Conservation (phyloP, 2,329 filamentous ascomycete genomes). For the Aspergillus neotritici region DNA sequence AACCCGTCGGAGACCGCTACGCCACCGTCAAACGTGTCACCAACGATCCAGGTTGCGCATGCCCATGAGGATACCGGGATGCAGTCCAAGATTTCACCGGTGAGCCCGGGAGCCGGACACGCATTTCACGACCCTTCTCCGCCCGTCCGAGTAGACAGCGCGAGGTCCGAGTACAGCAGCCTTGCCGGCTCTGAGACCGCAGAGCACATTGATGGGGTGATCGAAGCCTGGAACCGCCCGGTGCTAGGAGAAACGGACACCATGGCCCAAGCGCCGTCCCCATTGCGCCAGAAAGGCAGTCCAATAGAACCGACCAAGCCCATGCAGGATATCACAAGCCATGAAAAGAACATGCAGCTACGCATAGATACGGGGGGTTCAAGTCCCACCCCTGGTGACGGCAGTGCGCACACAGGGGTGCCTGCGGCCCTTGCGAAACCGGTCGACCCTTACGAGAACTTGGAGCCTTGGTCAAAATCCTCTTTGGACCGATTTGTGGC, state of each 20-base stretch:
- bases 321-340: conserved; percentile 4
- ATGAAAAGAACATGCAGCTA: conserved; percentile 2
- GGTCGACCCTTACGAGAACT: conserved; percentile 46
- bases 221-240: conserved; percentile 40
- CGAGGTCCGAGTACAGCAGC: conserved; percentile 22
- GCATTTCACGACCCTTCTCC: conserved; percentile 11
- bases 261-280: conserved; percentile 7
- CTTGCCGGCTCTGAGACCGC: conserved; percentile 23
- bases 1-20: conserved; percentile 4
- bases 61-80: background rate
- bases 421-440: conserved; percentile 13
- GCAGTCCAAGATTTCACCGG: conserved; percentile 13
- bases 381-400: conserved; percentile 1
- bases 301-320: conserved; percentile 11
- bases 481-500: conserved; percentile 51
- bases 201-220: conserved; percentile 41
- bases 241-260: conserved; percentile 18
- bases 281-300: conserved; percentile 7
- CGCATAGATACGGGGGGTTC: background rate
- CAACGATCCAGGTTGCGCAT: conserved; percentile 5
- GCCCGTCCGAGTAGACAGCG: conserved; percentile 25
- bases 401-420: conserved; percentile 3
- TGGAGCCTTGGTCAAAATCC: conserved; percentile 54
- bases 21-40: conserved; percentile 7
- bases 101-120: conserved; percentile 18